Percentiles rank a stretch among this genome's conserved stretches.
These are phyloP conservation scores for Boletus edulis DNA, from an alignment of 768 basidiomycete genomes.

Conservation along the genomic window DNA sequence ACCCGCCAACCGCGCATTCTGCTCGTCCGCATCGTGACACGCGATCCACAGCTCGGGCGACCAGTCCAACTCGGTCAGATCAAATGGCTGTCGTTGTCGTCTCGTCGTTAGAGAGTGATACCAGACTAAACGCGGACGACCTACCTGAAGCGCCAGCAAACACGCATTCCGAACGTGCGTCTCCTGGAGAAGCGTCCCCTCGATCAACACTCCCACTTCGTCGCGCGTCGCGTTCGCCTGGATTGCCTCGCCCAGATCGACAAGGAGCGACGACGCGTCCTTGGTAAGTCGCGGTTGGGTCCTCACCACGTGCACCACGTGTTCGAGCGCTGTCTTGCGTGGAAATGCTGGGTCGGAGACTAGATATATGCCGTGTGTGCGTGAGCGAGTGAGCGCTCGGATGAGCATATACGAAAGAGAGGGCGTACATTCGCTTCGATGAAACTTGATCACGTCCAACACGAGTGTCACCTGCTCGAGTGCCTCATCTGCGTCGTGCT, in stretches of 20 bases:
- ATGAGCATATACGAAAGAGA: slow-evolving; percentile 1
- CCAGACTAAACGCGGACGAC: not conserved
- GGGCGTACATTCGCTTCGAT: slow-evolving; percentile 29
- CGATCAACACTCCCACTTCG: slow-evolving; percentile 67
- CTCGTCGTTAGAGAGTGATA: not conserved
- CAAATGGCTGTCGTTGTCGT: slow-evolving; percentile 66
- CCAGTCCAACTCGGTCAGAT: slow-evolving; percentile 94
- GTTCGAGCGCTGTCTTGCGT: slow-evolving; percentile 61
- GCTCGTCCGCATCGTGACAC: slow-evolving; percentile 85
- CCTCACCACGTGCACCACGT: slow-evolving; percentile 69
- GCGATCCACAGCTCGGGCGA: slow-evolving; percentile 86
- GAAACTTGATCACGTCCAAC: slow-evolving; percentile 39
- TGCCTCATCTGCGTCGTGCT: slow-evolving; percentile 50
- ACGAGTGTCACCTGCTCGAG: slow-evolving; percentile 79
- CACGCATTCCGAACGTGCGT: slow-evolving; percentile 85
- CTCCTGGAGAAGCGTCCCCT: slow-evolving; percentile 80
- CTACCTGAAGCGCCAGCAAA: slow-evolving; percentile 86
- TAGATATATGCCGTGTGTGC: slow-evolving; percentile 27
- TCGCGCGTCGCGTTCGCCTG: slow-evolving; percentile 55
- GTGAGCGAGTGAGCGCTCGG: not conserved
- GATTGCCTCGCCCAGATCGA: slow-evolving; percentile 81
- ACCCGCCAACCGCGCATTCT: slow-evolving; percentile 78
- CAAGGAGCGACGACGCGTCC: slow-evolving; percentile 75
- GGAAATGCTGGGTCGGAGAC: slow-evolving; percentile 75
- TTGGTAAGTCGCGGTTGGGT: slow-evolving; percentile 80